A percentile compares a stretch with the other conserved stretches of the same genome.
Conservation (phyloP, 208 protist genomes). For the Leishmania turanica region DNA sequence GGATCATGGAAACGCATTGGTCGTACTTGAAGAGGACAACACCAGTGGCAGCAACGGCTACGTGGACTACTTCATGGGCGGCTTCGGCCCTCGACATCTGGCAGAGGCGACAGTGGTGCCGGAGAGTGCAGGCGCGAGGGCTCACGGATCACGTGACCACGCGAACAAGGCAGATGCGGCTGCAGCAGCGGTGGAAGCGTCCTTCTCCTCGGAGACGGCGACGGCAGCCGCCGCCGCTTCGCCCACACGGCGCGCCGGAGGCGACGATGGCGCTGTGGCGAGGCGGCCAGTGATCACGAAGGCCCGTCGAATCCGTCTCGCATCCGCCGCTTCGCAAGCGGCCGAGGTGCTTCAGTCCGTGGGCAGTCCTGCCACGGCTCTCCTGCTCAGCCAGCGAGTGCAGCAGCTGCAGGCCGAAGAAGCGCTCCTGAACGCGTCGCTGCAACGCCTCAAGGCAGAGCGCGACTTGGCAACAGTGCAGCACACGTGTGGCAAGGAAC, state of each 20-base stretch:
- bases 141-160: neutral
- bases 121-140: neutral
- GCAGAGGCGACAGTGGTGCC: conserved; percentile 10
- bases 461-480: conserved; percentile 52
- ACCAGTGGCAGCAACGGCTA: neutral
- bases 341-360: conserved; percentile 33
- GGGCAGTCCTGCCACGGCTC: conserved; percentile 32
- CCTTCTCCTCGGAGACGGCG: conserved; percentile 1
- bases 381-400: conserved; percentile 52
- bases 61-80: conserved; percentile 18
- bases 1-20: conserved; percentile 3
- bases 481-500: conserved; percentile 46
- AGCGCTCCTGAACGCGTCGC: conserved; percentile 52
- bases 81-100: conserved; percentile 14
- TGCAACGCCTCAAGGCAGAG: conserved; percentile 61
- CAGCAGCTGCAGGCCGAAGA: conserved; percentile 60
- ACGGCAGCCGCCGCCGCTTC: neutral
- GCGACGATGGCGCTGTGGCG: neutral
- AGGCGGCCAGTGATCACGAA: conserved; percentile 46
- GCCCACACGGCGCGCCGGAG: neutral
- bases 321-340: conserved; percentile 32
- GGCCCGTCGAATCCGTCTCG: conserved; percentile 50
- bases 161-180: neutral
- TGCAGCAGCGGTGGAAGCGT: neutral
- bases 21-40: conserved; percentile 6